These are phyloP conservation scores for Nemania diffusa DNA, from an alignment of 2,329 filamentous ascomycete genomes.

Conservation along the genomic window DNA sequence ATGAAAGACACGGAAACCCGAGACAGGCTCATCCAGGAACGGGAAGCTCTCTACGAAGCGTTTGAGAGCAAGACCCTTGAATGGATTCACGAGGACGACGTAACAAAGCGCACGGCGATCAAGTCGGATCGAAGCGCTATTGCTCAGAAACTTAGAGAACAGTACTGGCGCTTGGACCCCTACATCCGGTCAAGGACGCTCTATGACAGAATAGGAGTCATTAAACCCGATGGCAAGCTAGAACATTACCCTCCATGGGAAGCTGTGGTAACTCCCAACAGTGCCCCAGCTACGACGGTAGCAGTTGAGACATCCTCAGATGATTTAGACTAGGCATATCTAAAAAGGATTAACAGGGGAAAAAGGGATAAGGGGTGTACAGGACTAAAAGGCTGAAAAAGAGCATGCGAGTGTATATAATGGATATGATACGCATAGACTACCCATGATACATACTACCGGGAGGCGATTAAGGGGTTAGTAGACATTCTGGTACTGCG, in stretches of 20 bases:
- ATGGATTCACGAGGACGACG: constrained; percentile 73
- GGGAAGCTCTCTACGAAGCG: constrained; percentile 72
- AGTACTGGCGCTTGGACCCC: constrained; percentile 92
- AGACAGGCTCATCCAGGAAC: constrained; percentile 70
- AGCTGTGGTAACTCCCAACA: constrained; percentile 37
- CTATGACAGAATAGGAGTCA: constrained; percentile 83
- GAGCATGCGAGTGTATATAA: constrained; percentile 10
- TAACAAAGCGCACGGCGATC: constrained; percentile 58
- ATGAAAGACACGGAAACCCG: constrained; percentile 74
- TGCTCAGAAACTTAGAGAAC: constrained; percentile 71
- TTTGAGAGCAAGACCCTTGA: constrained; percentile 79
- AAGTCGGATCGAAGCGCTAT: constrained; percentile 69
- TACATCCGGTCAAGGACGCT: constrained; percentile 84
- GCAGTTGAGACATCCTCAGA: constrained; percentile 54
- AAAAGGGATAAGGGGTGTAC: background rate
- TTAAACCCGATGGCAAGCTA: constrained; percentile 73
- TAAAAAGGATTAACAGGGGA: background rate
- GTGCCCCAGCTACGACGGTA: constrained; percentile 38
- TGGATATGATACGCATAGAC: constrained; percentile 18
- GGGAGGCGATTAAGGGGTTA: background rate
- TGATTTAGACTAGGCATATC: constrained; percentile 56
- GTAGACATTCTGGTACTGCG: background rate
- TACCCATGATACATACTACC: background rate
- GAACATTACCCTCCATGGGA: constrained; percentile 70
- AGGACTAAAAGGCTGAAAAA: background rate